Evolutionary conservation across 1,284 basidiomycete species (phyloP).

Genomic region (Malassezia restricta): DNA sequence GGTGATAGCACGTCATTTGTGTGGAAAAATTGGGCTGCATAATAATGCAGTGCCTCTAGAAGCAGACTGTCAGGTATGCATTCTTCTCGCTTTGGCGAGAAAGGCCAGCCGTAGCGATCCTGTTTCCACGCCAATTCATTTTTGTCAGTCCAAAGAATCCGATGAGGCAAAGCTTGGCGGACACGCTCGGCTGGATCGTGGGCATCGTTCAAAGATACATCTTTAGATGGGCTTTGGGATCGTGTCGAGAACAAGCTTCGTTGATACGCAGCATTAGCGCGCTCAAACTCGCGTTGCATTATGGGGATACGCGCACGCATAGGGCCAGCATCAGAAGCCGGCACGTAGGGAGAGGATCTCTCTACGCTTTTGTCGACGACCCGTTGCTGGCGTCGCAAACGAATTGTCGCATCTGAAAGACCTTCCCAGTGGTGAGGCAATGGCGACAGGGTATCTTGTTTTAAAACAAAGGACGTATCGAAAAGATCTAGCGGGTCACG

Average conservation of each 20-base stretch:
- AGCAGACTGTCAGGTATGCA: background rate
- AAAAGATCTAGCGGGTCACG: background rate
- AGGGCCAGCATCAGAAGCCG: background rate
- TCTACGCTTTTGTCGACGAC: conserved; percentile 6
- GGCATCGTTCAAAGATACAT: background rate
- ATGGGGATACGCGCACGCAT: conserved; percentile 6
- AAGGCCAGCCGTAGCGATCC: conserved; percentile 5
- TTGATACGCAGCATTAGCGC: background rate
- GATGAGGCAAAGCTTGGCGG: background rate
- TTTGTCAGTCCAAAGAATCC: conserved; percentile 1
- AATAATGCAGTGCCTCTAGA: conserved; percentile 10
- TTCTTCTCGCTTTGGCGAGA: background rate
- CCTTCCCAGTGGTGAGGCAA: background rate
- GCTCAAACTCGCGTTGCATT: conserved; percentile 5
- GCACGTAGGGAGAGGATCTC: conserved; percentile 11
- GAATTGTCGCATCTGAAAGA: background rate
- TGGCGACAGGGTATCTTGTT: conserved; percentile 2
- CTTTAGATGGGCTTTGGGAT: background rate
- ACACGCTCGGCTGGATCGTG: background rate
- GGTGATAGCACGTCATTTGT: background rate
- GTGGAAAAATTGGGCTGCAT: conserved; percentile 4
- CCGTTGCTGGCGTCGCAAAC: conserved; percentile 1
- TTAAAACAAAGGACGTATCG: conserved; percentile 3
- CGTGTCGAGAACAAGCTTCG: background rate
- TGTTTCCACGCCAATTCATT: background rate